Conservation (phyloP, 805 yeast genomes). For the Millerago galiae region DNA sequence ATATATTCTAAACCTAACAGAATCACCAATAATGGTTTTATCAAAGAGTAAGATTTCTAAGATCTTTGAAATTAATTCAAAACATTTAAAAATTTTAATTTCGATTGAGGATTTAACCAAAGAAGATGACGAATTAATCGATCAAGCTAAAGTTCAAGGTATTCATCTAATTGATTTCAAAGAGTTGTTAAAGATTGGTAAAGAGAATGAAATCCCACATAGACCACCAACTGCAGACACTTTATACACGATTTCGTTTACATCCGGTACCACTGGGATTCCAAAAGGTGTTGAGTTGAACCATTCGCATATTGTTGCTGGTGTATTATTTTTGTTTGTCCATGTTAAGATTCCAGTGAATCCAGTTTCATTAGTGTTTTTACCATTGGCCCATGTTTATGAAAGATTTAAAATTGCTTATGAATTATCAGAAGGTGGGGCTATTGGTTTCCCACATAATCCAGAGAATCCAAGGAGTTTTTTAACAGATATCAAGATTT, state of each 20-base stretch:
- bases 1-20: constrained; percentile 55
- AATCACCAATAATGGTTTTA: constrained; percentile 53
- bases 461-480: constrained; percentile 45
- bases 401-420: constrained; percentile 41
- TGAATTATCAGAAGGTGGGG: constrained; percentile 41
- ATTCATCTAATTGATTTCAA: constrained; percentile 28
- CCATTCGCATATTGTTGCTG: constrained; percentile 46
- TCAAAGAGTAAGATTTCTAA: constrained; percentile 44
- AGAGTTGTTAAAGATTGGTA: constrained; percentile 34
- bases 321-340: constrained; percentile 37
- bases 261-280: constrained; percentile 70
- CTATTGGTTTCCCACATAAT: constrained; percentile 49
- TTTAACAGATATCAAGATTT: constrained; percentile 49
- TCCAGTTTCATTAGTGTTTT: constrained; percentile 32
- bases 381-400: constrained; percentile 56
- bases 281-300: constrained; percentile 65
- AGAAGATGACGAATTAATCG: constrained; percentile 24
- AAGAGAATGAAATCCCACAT: constrained; percentile 34
- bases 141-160: constrained; percentile 24
- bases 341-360: constrained; percentile 26
- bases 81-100: constrained; percentile 46
- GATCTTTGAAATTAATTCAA: constrained; percentile 40
- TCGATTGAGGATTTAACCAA: constrained; percentile 23
- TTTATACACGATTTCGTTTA: constrained; percentile 58
- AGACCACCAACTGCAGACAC: constrained; percentile 47